Conservation (phyloP, 176 grass and related monocot species). For the Puya raimondii region DNA sequence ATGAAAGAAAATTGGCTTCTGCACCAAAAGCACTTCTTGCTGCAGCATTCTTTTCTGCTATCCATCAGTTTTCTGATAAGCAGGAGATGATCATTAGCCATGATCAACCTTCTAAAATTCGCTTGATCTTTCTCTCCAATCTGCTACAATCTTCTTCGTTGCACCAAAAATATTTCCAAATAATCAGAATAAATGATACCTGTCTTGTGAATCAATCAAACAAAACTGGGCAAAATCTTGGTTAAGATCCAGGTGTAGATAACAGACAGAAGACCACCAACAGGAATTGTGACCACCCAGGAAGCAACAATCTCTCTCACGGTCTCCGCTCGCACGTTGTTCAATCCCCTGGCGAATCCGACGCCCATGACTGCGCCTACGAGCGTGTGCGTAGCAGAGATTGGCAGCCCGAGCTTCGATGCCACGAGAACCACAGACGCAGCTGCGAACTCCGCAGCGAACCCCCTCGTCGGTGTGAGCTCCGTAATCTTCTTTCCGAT, state of each 20-base stretch:
- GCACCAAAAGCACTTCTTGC: background rate
- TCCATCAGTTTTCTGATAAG: slow-evolving; percentile 19
- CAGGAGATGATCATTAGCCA: slow-evolving; percentile 26
- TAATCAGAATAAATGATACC: slow-evolving; percentile 10
- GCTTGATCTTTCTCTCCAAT: background rate
- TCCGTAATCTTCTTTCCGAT: slow-evolving; percentile 98
- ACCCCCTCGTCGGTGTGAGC: slow-evolving; percentile 83
- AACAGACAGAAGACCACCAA: slow-evolving; percentile 56
- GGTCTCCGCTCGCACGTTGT: slow-evolving; percentile 69
- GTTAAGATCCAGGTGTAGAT: slow-evolving; percentile 68
- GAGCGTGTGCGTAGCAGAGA: slow-evolving; percentile 92
- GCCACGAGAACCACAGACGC: slow-evolving; percentile 90
- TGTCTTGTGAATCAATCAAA: slow-evolving; percentile 38
- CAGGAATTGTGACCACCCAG: slow-evolving; percentile 87
- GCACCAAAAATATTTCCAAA: background rate
- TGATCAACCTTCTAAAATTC: slow-evolving; percentile 26
- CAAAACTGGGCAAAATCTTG: slow-evolving; percentile 56
- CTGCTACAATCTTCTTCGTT: slow-evolving; percentile 17
- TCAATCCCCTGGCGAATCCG: slow-evolving; percentile 87
- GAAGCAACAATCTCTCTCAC: slow-evolving; percentile 79
- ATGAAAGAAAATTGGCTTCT: no score
- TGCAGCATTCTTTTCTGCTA: slow-evolving; percentile 13
- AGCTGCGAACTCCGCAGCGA: slow-evolving; percentile 87
- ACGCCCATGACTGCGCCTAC: slow-evolving; percentile 99
- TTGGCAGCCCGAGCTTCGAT: slow-evolving; percentile 79